Evolutionary conservation across 2,329 filamentous ascomycete genomes (phyloP).

Genomic region (Cladorrhinum sp.): DNA sequence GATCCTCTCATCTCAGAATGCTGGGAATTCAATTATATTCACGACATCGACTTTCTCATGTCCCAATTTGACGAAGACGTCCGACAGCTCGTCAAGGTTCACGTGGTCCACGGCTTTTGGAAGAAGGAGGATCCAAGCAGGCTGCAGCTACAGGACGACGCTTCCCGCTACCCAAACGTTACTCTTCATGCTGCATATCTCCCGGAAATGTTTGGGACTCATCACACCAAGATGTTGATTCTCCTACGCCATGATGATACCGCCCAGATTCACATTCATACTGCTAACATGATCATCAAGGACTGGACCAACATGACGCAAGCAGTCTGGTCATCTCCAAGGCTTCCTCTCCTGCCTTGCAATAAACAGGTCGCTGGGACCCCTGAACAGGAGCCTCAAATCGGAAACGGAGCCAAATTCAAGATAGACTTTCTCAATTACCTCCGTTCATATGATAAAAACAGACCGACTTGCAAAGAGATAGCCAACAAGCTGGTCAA

Average conservation of each 20-base stretch:
- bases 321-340: conserved; percentile 73
- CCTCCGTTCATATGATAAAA: conserved; percentile 62
- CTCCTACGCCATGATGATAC: conserved; percentile 72
- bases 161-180: conserved; percentile 62
- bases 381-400: conserved; percentile 23
- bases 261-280: conserved; percentile 80
- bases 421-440: conserved; percentile 74
- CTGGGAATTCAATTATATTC: conserved; percentile 68
- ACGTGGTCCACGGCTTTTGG: conserved; percentile 62
- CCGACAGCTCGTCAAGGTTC: conserved; percentile 47
- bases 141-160: conserved; percentile 58
- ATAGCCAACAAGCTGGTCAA: conserved; percentile 55
- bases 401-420: conserved; percentile 67
- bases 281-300: conserved; percentile 83
- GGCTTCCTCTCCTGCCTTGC: conserved; percentile 51
- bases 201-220: conserved; percentile 81
- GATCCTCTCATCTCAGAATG: conserved; percentile 70
- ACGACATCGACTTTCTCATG: conserved; percentile 58
- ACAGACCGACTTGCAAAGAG: conserved; percentile 48
- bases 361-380: conserved; percentile 6
- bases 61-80: conserved; percentile 51
- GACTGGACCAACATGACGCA: conserved; percentile 91
- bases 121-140: conserved; percentile 63
- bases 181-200: conserved; percentile 71
- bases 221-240: conserved; percentile 86